Base-by-base conservation (phyloP, 2,329 filamentous ascomycete genomes). In the Trichoderma harzianum region DNA sequence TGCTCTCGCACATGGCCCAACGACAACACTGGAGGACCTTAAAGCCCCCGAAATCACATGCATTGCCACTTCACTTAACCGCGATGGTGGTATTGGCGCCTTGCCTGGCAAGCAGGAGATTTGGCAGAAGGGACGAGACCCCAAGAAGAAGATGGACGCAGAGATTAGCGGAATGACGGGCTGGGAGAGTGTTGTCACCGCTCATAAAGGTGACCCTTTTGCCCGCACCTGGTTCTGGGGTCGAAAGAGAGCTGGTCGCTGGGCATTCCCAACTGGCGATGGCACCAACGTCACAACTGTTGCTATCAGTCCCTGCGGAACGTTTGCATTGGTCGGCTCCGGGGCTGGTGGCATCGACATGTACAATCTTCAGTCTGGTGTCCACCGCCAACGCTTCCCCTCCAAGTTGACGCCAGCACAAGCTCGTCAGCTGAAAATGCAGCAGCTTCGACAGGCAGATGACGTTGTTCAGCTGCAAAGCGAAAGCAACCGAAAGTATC, bases 161-260 rank as follows among this genome's bases (percentile, higher is more conserved):
- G 91, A 94, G 75, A 85, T 90, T 71, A 92, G 91, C 76, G 88
- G 90, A 62, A 90, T 90, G 84, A 97, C 95, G 3, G 96, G 96
- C 1, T 99, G 96, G 96, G 97, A 99, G 81, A 98, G 95, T 78
- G 91, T 99, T 7, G 89, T 99, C 2, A 99, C 96, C 5, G 95
- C 94, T 11, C 97, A 99, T 79, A 91, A 91, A 78, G 90, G 92
- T 66, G 95, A 98, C 78, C 88, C 90, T 58, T 93, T 89, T 78
- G 96, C 94, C 21, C 90, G 96, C 68, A 98, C 96, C 1, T 99
- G 96, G 96, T 98, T 98, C 82, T 98, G 96, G 95, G 96, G 95
- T 7, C 91, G 94, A 71, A 98, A 97, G 82, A 91, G 92, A 77
- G 95, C 96, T 63, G 96, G 96, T 12, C 88, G 96, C 74, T 99